Evolutionary conservation across 2,329 filamentous ascomycete genomes (phyloP).

Genomic region (Teratosphaeria gauchensis): DNA sequence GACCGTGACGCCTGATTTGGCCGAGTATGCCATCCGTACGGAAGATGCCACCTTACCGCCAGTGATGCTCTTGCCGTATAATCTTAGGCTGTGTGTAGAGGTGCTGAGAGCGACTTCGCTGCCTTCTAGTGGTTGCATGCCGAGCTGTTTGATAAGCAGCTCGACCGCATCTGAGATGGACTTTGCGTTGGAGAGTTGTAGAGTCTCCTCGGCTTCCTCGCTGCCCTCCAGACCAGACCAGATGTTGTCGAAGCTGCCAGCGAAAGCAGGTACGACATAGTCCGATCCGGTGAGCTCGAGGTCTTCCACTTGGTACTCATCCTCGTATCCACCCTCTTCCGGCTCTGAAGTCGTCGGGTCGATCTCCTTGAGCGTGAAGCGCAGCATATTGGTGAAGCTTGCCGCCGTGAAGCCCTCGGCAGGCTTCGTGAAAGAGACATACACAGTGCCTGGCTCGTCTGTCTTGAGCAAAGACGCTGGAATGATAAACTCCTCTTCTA

Average conservation of each 20-base stretch:
- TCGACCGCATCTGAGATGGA: constrained; percentile 95
- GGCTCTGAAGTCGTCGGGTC: constrained; percentile 89
- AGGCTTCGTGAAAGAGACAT: constrained; percentile 84
- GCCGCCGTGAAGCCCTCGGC: constrained; percentile 69
- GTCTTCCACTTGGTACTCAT: constrained; percentile 95
- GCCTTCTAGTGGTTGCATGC: constrained; percentile 86
- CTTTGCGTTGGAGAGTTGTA: constrained; percentile 80
- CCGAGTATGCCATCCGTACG: constrained; percentile 87
- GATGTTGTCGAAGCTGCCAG: constrained; percentile 87
- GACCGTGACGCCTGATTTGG: constrained; percentile 87
- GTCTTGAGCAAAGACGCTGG: constrained; percentile 72
- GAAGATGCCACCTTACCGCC: constrained; percentile 81
- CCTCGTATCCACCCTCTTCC: constrained; percentile 86
- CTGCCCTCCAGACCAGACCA: constrained; percentile 69
- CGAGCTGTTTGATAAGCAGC: constrained; percentile 74
- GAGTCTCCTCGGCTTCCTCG: constrained; percentile 81
- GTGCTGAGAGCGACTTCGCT: constrained; percentile 82
- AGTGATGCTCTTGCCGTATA: constrained; percentile 88
- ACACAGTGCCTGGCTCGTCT: constrained; percentile 84
- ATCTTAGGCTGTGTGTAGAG: constrained; percentile 86
- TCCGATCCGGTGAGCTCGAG: constrained; percentile 85
- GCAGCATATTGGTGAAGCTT: constrained; percentile 84
- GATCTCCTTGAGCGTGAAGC: constrained; percentile 97
- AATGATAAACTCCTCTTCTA: constrained; percentile 85
- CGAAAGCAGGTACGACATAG: constrained; percentile 87